Percentiles rank a stretch among this genome's conserved stretches.
Evolutionary conservation across 2,329 filamentous ascomycete species (phyloP).

Genomic region (Neopestalotiopsis clavispora): DNA sequence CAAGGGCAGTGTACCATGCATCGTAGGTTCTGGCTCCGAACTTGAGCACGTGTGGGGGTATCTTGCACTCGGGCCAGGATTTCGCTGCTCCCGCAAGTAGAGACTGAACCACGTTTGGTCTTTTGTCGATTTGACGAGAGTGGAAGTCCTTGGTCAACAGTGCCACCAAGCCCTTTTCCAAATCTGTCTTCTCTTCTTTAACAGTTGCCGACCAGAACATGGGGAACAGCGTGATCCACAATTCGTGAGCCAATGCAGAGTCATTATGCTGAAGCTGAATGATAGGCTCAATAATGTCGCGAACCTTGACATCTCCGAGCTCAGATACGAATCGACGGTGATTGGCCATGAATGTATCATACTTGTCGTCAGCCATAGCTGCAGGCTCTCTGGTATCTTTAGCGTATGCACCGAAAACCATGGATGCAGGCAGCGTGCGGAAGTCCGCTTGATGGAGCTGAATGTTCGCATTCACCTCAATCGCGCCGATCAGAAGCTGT

Average conservation of each 20-base stretch:
- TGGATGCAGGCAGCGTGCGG: constrained; percentile 74
- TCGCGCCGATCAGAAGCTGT: constrained; percentile 86
- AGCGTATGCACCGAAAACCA: constrained; percentile 74
- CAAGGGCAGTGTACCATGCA: constrained; percentile 93
- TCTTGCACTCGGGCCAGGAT: constrained; percentile 84
- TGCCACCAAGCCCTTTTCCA: constrained; percentile 89
- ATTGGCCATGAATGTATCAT: constrained; percentile 77
- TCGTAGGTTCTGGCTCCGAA: constrained; percentile 94
- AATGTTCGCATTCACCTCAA: constrained; percentile 81
- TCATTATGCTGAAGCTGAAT: constrained; percentile 92
- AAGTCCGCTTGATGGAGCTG: constrained; percentile 87
- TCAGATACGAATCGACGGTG: constrained; percentile 86
- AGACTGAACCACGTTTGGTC: constrained; percentile 94
- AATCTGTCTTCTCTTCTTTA: constrained; percentile 85
- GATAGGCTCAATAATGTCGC: constrained; percentile 88
- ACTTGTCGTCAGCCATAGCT: constrained; percentile 79
- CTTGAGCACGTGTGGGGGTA: constrained; percentile 95
- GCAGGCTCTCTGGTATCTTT: constrained; percentile 69
- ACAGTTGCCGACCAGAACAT: constrained; percentile 90
- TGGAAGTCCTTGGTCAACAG: constrained; percentile 96
- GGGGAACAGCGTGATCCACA: constrained; percentile 92
- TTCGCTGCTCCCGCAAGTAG: constrained; percentile 86
- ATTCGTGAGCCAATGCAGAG: constrained; percentile 77
- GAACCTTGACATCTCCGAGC: constrained; percentile 82
- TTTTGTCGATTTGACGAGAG: constrained; percentile 88